These are phyloP conservation scores for Myriosclerotinia duriaeana DNA, from an alignment of 2,329 filamentous ascomycete genomes.

Conservation along the genomic window DNA sequence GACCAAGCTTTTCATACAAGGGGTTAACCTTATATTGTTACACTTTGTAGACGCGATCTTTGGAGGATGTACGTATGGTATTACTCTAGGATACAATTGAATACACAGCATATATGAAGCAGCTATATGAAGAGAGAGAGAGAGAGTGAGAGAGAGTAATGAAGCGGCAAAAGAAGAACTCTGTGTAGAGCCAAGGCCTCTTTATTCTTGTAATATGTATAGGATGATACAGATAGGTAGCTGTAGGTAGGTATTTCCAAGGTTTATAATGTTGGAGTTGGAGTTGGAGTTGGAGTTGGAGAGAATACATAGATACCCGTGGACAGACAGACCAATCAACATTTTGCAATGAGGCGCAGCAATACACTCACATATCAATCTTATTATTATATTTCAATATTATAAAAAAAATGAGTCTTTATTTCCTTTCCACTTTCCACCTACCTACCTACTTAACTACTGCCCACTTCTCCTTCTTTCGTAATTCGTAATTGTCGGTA, in stretches of 20 bases:
- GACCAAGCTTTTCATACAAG: background rate
- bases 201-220: background rate
- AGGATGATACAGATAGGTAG: too few relatives aligned
- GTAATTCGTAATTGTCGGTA: background rate
- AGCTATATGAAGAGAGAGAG: background rate
- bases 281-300: too few relatives aligned
- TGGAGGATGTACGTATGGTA: background rate
- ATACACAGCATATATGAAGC: constrained; percentile 2
- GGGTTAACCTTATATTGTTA: background rate
- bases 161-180: background rate
- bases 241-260: background rate
- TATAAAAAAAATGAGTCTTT: too few relatives aligned
- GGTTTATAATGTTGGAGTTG: too few relatives aligned
- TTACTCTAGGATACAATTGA: background rate
- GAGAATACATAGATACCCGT: background rate
- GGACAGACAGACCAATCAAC: background rate
- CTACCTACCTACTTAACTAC: background rate
- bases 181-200: background rate
- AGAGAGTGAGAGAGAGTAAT: too few relatives aligned
- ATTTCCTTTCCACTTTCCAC: background rate
- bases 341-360: background rate
- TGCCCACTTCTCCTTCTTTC: background rate
- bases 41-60: constrained; percentile 2
- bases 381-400: background rate
- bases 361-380: background rate